Percentiles rank a stretch among this genome's conserved stretches.
phyloP scores from a whole-genome alignment of 768 basidiomycete species.

The Paxillus rubicundulus region DNA sequence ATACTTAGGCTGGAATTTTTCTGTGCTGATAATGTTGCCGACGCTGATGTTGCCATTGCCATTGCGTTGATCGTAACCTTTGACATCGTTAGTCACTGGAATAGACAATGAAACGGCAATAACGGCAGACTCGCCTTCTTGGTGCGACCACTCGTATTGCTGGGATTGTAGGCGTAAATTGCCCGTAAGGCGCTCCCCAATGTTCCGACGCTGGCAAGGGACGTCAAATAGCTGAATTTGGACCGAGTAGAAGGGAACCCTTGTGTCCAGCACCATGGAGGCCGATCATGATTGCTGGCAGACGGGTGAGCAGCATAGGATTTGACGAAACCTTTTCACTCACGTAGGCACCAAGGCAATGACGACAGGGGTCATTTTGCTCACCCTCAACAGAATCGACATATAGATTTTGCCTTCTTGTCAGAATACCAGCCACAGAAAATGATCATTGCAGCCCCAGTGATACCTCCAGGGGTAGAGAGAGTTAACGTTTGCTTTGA shows the following conservation, averaged over 20 bases:
- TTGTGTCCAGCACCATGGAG: conserved; percentile 48
- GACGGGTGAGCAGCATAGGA: not conserved
- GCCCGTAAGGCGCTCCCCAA: conserved; percentile 60
- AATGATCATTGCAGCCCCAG: conserved; percentile 48
- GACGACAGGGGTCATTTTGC: conserved; percentile 61
- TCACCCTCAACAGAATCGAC: conserved; percentile 39
- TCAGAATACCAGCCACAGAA: conserved; percentile 66
- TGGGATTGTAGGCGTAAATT: conserved; percentile 63
- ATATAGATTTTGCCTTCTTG: conserved; percentile 42
- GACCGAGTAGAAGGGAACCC: conserved; percentile 56
- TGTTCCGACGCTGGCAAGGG: conserved; percentile 42
- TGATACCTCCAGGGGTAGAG: conserved; percentile 52
- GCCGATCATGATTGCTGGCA: conserved; percentile 50
- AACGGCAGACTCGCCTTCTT: conserved; percentile 46
- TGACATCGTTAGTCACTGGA: conserved; percentile 4
- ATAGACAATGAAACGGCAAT: not conserved
- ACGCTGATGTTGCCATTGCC: conserved; percentile 51
- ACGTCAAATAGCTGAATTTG: conserved; percentile 3
- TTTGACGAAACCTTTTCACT: conserved; percentile 1
- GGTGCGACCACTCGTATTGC: conserved; percentile 62
- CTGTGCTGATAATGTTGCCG: conserved; percentile 62
- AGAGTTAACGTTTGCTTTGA: conserved; percentile 61
- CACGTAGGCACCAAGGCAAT: conserved; percentile 57
- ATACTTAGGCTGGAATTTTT: conserved; percentile 61
- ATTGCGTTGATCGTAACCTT: conserved; percentile 58